phyloP scores from a whole-genome alignment of 169 alveolate genomes.

The Plasmodium berghei region DNA sequence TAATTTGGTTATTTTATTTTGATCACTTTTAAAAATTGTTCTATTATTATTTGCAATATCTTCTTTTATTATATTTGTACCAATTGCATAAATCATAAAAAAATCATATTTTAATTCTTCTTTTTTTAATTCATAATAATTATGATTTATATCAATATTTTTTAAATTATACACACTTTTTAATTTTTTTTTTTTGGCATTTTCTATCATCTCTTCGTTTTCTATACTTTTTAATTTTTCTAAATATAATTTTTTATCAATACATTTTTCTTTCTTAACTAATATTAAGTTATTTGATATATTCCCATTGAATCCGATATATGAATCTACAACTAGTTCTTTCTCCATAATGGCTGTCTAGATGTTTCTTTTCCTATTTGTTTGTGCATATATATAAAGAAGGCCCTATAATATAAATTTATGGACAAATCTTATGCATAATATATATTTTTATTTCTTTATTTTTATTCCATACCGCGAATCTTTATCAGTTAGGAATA shows the following conservation, averaged over 20 bases:
- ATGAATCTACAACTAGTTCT: conserved; percentile 44
- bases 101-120: conserved; percentile 62
- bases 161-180: conserved; percentile 68
- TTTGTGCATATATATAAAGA: too few relatives aligned
- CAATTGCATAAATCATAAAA: conserved; percentile 74
- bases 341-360: conserved; percentile 26
- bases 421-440: too few relatives aligned
- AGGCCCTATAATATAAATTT: too few relatives aligned
- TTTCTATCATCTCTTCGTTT: conserved; percentile 55
- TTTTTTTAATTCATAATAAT: conserved; percentile 52
- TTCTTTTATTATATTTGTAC: conserved; percentile 73
- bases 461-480: too few relatives aligned
- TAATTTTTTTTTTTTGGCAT: conserved; percentile 72
- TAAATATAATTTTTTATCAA: conserved; percentile 16
- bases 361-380: background rate
- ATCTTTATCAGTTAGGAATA: too few relatives aligned
- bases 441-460: too few relatives aligned
- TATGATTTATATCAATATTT: conserved; percentile 60
- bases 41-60: conserved; percentile 46
- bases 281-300: conserved; percentile 56
- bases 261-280: conserved; percentile 32
- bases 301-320: conserved; percentile 68
- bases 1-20: conserved; percentile 38
- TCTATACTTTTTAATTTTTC: conserved; percentile 62
- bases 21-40: conserved; percentile 52